phyloP scores from a whole-genome alignment of 2,329 filamentous ascomycete species.

The Neofusicoccum ribis region DNA sequence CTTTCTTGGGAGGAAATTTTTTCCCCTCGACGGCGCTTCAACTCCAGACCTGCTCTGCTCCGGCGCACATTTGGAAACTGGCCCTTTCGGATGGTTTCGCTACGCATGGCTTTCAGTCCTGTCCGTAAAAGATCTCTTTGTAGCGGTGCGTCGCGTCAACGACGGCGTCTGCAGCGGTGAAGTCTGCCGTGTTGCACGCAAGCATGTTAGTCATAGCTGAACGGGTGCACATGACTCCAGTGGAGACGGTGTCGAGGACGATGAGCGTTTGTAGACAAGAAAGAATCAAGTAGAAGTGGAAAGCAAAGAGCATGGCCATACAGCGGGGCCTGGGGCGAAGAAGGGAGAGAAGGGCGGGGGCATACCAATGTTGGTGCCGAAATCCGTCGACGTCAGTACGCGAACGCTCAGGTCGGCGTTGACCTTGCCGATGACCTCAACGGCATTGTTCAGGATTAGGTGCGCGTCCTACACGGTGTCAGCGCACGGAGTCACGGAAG shows the following conservation, averaged over 20 bases:
- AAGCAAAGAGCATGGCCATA: not conserved
- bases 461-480: constrained; percentile 62
- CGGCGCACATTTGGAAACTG: no score
- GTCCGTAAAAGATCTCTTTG: constrained; percentile 75
- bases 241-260: not conserved
- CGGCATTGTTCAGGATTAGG: constrained; percentile 67
- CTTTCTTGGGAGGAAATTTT: not conserved
- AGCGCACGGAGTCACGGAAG: not conserved
- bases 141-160: constrained; percentile 84
- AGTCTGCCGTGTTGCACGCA: constrained; percentile 56
- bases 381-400: constrained; percentile 67
- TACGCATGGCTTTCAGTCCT: constrained; percentile 11
- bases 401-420: constrained; percentile 71
- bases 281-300: not conserved
- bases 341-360: constrained; percentile 25
- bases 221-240: not conserved
- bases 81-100: no score
- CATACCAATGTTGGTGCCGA: constrained; percentile 69
- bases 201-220: not conserved
- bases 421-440: constrained; percentile 79
- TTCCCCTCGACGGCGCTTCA: not conserved
- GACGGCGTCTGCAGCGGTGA: constrained; percentile 71
- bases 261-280: not conserved
- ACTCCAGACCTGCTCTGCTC: no score
- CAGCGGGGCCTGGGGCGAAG: no score